Evolutionary conservation across 441 rosid genomes (phyloP).

Genomic region (Erodium chrysanthum): DNA sequence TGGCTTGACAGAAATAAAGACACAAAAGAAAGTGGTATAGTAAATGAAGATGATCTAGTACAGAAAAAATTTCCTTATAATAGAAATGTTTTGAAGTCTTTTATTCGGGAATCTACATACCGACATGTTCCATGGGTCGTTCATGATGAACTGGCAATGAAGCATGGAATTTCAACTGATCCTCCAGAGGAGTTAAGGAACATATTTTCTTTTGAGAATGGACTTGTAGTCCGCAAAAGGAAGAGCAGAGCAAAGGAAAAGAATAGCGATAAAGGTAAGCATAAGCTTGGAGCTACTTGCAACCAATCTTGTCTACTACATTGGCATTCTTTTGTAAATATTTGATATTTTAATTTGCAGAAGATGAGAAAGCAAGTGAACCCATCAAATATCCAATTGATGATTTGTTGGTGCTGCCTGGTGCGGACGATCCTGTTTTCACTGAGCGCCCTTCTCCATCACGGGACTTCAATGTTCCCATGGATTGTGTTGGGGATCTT

Average conservation of each 20-base stretch:
- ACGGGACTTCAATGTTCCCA: conserved; percentile 63
- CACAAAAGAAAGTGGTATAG: conserved; percentile 34
- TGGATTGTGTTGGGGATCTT: conserved; percentile 77
- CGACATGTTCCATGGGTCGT: conserved; percentile 83
- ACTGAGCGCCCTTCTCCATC: conserved; percentile 67
- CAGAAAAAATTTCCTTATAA: conserved; percentile 74
- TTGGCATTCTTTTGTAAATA: no score
- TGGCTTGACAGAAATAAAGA: conserved; percentile 63
- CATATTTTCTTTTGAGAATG: conserved; percentile 51
- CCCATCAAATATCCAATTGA: conserved; percentile 80
- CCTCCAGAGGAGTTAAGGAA: conserved; percentile 53
- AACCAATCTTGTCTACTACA: neutral
- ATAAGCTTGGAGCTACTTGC: conserved; percentile 9
- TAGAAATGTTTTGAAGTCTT: conserved; percentile 69
- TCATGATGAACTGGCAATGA: conserved; percentile 53
- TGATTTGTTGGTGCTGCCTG: conserved; percentile 66
- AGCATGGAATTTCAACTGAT: conserved; percentile 53
- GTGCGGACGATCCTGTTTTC: conserved; percentile 59
- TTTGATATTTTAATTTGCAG: conserved; percentile 30
- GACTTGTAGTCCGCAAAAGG: conserved; percentile 43
- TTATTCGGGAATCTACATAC: conserved; percentile 84
- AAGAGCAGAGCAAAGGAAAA: conserved; percentile 43
- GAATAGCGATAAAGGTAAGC: conserved; percentile 28
- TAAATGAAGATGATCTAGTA: conserved; percentile 50
- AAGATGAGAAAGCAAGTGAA: conserved; percentile 29